A percentile compares a stretch with the other conserved stretches of the same genome.
These are phyloP conservation scores for Polytrichum formosum DNA, from an alignment of 225 moss, liverwort and hornwort species.

Conservation along the genomic window DNA sequence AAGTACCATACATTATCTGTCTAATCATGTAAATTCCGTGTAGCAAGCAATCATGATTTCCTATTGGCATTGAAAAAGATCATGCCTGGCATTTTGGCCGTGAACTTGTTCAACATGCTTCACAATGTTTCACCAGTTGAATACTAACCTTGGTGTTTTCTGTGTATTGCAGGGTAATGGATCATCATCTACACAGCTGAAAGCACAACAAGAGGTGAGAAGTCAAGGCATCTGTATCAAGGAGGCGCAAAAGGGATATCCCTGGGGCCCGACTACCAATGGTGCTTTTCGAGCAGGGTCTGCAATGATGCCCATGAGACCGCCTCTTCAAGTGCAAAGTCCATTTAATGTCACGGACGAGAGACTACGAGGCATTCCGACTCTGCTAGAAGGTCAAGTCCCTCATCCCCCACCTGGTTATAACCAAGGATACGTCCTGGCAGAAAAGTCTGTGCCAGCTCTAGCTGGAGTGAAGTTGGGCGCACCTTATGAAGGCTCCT, in stretches of 20 bases:
- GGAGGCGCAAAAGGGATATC: neutral
- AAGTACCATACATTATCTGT: too few relatives aligned
- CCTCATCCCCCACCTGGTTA: constrained; percentile 19
- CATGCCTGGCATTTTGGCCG: neutral
- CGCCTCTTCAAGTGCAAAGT: constrained; percentile 7
- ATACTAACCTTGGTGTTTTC: neutral
- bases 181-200: constrained; percentile 8
- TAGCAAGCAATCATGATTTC: neutral
- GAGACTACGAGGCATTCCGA: constrained; percentile 19
- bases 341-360: constrained; percentile 17
- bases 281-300: constrained; percentile 8
- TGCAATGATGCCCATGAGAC: constrained; percentile 9
- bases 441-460: constrained; percentile 26
- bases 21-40: too few relatives aligned
- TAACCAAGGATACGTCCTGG: constrained; percentile 23
- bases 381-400: constrained; percentile 34
- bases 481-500: constrained; percentile 24
- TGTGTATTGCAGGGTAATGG: constrained; percentile 22
- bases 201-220: constrained; percentile 18
- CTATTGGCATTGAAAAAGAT: neutral
- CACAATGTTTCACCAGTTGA: neutral
- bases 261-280: constrained; percentile 1
- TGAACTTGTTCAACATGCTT: neutral
- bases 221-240: neutral
- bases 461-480: constrained; percentile 21